A percentile compares a stretch with the other conserved stretches of the same genome.
phyloP scores from a whole-genome alignment of 192 early-diverging fungal genomes.

The Coemansia sp. region DNA sequence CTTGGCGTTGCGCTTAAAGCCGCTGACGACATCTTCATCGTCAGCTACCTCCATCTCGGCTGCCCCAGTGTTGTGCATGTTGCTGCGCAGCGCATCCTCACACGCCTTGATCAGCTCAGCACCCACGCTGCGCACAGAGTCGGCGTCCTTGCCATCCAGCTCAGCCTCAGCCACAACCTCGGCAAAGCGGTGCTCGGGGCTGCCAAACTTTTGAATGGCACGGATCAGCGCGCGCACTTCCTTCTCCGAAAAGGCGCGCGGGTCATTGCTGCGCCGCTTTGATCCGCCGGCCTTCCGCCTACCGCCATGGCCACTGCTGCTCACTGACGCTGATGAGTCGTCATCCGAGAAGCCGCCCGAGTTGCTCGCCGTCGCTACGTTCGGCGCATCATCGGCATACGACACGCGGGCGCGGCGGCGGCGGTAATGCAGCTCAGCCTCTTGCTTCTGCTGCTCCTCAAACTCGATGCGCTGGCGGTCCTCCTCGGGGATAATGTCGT shows the following conservation, averaged over 20 bases:
- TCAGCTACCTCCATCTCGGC: slow-evolving; percentile 39
- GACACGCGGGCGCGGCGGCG: slow-evolving; percentile 62
- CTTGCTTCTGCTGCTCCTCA: slow-evolving; percentile 69
- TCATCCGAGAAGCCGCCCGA: slow-evolving; percentile 21
- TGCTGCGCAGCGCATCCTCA: slow-evolving; percentile 58
- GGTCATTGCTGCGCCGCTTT: slow-evolving; percentile 41
- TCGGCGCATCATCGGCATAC: slow-evolving; percentile 65
- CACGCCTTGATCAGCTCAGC: slow-evolving; percentile 60
- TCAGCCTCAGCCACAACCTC: slow-evolving; percentile 83
- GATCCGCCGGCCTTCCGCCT: slow-evolving; percentile 26
- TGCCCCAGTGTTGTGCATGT: slow-evolving; percentile 25
- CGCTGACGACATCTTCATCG: slow-evolving; percentile 51
- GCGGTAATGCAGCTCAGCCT: slow-evolving; percentile 61
- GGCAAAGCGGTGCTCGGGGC: slow-evolving; percentile 75
- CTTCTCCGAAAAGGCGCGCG: slow-evolving; percentile 68
- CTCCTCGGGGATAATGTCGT: slow-evolving; percentile 91
- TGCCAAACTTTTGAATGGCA: slow-evolving; percentile 83
- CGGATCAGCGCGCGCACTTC: slow-evolving; percentile 82
- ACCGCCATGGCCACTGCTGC: slow-evolving; percentile 27
- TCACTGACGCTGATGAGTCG: slow-evolving; percentile 38
- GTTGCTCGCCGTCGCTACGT: slow-evolving; percentile 33
- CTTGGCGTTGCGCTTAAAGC: slow-evolving; percentile 63
- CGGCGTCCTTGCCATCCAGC: slow-evolving; percentile 67
- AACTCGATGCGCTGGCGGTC: slow-evolving; percentile 71
- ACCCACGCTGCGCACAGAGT: slow-evolving; percentile 52